Evolutionary conservation across 73 alveolate genomes (phyloP).

Genomic region (Paramecium caudatum): DNA sequence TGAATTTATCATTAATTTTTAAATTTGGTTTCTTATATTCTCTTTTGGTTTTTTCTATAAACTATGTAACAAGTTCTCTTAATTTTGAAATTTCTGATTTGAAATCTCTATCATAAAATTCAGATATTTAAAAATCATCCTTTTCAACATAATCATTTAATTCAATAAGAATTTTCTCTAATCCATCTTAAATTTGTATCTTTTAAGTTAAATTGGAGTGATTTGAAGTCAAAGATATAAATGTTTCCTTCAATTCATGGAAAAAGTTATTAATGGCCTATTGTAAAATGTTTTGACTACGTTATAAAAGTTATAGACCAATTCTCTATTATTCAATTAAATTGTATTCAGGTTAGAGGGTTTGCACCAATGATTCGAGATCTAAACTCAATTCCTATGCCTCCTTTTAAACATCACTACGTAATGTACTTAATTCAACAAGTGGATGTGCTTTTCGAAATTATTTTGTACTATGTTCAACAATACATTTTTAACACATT

Average conservation of each 20-base stretch:
- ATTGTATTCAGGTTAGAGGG: slow-evolving; percentile 44
- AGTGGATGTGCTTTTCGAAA: slow-evolving; percentile 24
- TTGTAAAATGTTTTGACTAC: neutral
- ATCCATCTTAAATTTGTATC: neutral
- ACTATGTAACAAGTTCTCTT: neutral
- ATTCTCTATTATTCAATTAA: slow-evolving; percentile 38
- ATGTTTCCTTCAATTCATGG: neutral
- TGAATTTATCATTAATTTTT: slow-evolving; percentile 50
- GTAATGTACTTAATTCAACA: slow-evolving; percentile 41
- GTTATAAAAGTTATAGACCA: slow-evolving; percentile 20
- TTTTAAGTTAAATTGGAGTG: slow-evolving; percentile 50
- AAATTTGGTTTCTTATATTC: slow-evolving; percentile 42
- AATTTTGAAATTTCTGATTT: neutral
- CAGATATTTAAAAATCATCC: slow-evolving; percentile 14
- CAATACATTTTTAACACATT: slow-evolving; percentile 63
- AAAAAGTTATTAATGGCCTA: neutral
- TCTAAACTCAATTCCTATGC: slow-evolving; percentile 6
- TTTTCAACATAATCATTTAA: slow-evolving; percentile 5
- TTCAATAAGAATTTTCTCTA: slow-evolving; percentile 5
- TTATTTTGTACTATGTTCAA: neutral
- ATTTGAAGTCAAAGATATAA: slow-evolving; percentile 54
- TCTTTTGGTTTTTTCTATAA: slow-evolving; percentile 45
- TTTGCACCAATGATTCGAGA: slow-evolving; percentile 5
- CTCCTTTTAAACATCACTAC: slow-evolving; percentile 29
- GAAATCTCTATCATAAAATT: slow-evolving; percentile 26